Evolutionary conservation across 768 basidiomycete genomes (phyloP).

Genomic region (Mrakia hoshinonis): DNA sequence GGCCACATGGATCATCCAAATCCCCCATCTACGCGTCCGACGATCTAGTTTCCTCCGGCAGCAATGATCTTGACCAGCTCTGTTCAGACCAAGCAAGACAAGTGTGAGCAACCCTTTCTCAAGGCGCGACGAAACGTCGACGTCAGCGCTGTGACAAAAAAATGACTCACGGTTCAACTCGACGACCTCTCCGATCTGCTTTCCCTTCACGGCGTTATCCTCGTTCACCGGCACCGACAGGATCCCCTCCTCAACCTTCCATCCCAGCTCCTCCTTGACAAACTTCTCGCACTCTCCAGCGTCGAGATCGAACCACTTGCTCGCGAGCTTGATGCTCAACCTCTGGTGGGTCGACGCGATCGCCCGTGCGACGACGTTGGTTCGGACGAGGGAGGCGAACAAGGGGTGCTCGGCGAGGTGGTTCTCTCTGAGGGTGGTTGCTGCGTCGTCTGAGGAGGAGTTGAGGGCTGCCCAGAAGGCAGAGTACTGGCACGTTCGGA

Average conservation of each 20-base stretch:
- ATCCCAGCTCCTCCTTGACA: constrained; percentile 34
- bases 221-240: constrained; percentile 38
- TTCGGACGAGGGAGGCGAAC: constrained; percentile 34
- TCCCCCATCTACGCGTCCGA: not conserved
- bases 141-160: not conserved
- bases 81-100: constrained; percentile 22
- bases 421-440: constrained; percentile 35
- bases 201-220: constrained; percentile 43
- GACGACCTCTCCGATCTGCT: constrained; percentile 41
- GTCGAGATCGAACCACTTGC: constrained; percentile 38
- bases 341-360: constrained; percentile 39
- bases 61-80: constrained; percentile 41
- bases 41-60: constrained; percentile 32
- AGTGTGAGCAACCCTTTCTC: not conserved
- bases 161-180: constrained; percentile 40
- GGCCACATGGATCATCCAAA: not conserved
- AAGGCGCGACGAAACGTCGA: not conserved
- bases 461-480: constrained; percentile 38
- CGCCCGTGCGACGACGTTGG: constrained; percentile 36
- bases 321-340: constrained; percentile 34
- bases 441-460: constrained; percentile 33
- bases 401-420: constrained; percentile 38
- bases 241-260: constrained; percentile 39
- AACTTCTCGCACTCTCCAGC: constrained; percentile 34
- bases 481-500: constrained; percentile 38